Evolutionary conservation across 257 asterid species (phyloP).

Genomic region (Solanum gracilifrons): DNA sequence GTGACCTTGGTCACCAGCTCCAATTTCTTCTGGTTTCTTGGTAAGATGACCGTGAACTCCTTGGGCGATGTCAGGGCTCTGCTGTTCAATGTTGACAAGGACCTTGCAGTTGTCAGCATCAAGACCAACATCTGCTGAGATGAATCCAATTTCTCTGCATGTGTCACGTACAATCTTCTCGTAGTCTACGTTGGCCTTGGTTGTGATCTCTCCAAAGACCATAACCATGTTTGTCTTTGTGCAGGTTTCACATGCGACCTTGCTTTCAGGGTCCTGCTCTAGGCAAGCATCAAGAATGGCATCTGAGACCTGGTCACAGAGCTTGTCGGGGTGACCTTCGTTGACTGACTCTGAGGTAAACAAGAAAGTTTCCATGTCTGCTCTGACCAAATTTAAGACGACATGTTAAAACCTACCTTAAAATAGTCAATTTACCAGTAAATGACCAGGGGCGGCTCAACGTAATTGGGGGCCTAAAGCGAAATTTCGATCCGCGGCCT

Average conservation of each 20-base stretch:
- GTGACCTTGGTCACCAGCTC: constrained; percentile 96
- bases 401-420: background rate
- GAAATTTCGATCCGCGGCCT: too few relatives aligned
- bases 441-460: too few relatives aligned
- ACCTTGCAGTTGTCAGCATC: constrained; percentile 95
- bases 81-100: constrained; percentile 84
- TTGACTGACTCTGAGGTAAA: constrained; percentile 85
- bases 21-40: constrained; percentile 88
- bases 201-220: constrained; percentile 94
- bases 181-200: constrained; percentile 63
- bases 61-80: constrained; percentile 94
- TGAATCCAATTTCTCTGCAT: constrained; percentile 79
- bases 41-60: constrained; percentile 90
- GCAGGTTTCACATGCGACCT: constrained; percentile 88
- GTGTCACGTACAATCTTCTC: constrained; percentile 82
- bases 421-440: background rate
- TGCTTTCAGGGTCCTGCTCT: constrained; percentile 82
- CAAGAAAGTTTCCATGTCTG: constrained; percentile 63
- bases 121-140: constrained; percentile 79
- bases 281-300: constrained; percentile 92
- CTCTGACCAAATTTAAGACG: constrained; percentile 16
- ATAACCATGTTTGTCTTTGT: constrained; percentile 91
- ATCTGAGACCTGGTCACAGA: constrained; percentile 88
- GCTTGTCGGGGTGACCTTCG: constrained; percentile 94
- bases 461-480: too few relatives aligned